A percentile compares a stretch with the other conserved stretches of the same genome.
Evolutionary conservation across 2,329 filamentous ascomycete species (phyloP).

Genomic region (Huntiella moniliformis): DNA sequence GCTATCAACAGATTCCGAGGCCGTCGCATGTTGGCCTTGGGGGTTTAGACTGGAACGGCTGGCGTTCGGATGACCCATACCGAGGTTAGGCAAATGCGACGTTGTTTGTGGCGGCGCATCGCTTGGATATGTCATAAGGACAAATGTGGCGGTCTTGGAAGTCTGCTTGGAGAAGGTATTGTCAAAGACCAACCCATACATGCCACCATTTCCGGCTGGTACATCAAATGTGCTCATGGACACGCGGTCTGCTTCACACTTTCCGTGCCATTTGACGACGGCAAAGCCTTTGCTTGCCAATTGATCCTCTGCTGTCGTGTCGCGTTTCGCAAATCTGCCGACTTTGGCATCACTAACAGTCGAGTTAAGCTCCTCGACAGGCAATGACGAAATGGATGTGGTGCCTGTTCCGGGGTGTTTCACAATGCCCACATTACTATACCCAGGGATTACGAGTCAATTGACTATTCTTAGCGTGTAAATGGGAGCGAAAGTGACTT

Average conservation of each 20-base stretch:
- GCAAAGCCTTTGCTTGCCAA: constrained; percentile 49
- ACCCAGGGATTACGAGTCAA: neutral
- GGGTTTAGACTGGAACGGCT: constrained; percentile 36
- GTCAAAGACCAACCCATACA: constrained; percentile 94
- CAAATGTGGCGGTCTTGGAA: constrained; percentile 87
- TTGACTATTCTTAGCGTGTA: neutral
- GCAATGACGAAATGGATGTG: constrained; percentile 27
- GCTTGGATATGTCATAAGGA: constrained; percentile 83
- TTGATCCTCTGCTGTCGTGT: constrained; percentile 43
- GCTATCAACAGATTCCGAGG: constrained; percentile 41
- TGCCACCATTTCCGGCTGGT: constrained; percentile 53
- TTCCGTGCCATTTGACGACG: constrained; percentile 69
- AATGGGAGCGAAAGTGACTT: constrained; percentile 17
- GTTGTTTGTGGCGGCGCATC: constrained; percentile 57
- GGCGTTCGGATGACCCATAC: constrained; percentile 16
- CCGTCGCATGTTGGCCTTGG: constrained; percentile 23
- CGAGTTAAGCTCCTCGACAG: constrained; percentile 24
- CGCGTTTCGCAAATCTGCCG: constrained; percentile 33
- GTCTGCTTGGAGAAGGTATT: constrained; percentile 95
- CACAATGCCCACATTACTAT: constrained; percentile 80
- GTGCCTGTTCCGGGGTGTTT: constrained; percentile 71
- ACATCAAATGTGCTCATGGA: constrained; percentile 82
- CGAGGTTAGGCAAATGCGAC: constrained; percentile 44
- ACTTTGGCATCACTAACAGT: constrained; percentile 27
- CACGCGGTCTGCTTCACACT: constrained; percentile 91